Percentiles rank a stretch among this genome's conserved stretches.
phyloP scores from a whole-genome alignment of 305 asterid genomes.

The Rubia peregrina region DNA sequence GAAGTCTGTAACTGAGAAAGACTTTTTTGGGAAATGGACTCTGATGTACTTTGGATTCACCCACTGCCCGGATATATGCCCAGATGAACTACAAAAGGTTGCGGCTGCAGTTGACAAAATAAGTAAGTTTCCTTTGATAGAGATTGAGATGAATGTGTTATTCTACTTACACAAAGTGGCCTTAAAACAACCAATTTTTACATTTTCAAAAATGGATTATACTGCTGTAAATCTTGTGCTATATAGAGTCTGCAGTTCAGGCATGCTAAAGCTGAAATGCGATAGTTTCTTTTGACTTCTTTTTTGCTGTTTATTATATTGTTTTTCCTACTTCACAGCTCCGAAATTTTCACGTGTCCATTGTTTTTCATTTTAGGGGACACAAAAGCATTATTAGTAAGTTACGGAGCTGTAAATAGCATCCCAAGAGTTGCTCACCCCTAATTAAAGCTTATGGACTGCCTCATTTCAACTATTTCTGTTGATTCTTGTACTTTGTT shows the following conservation, averaged over 20 bases:
- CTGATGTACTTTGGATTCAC: constrained; percentile 86
- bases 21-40: constrained; percentile 78
- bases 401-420: not conserved
- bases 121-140: constrained; percentile 38
- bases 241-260: not conserved
- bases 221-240: not conserved
- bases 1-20: constrained; percentile 66
- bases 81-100: constrained; percentile 84
- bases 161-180: not conserved
- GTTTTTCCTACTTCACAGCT: not conserved
- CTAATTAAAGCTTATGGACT: not conserved
- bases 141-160: not conserved
- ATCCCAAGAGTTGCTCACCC: not conserved
- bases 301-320: not conserved
- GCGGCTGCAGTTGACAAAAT: constrained; percentile 80
- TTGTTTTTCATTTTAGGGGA: not conserved
- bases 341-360: not conserved
- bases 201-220: not conserved
- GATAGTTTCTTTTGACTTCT: not conserved
- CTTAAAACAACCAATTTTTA: not conserved
- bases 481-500: not conserved
- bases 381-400: not conserved
- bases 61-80: constrained; percentile 98
- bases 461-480: not conserved
- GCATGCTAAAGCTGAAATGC: not conserved